Evolutionary conservation across 1,284 basidiomycete genomes (phyloP).

Genomic region (Cryptococcus sp.): DNA sequence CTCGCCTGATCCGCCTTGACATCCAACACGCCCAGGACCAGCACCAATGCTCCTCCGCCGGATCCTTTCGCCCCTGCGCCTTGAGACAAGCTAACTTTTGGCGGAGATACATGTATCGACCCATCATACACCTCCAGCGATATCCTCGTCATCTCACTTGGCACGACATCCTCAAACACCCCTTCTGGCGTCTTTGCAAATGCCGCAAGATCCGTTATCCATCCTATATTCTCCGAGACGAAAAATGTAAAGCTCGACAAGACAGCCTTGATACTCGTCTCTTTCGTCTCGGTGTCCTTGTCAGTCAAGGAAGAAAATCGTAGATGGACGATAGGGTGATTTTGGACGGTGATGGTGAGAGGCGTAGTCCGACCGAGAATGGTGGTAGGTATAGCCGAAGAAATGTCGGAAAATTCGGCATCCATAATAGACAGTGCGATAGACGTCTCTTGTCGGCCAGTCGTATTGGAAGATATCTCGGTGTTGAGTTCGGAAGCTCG

Average conservation of each 20-base stretch:
- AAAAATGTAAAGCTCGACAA: constrained; percentile 63
- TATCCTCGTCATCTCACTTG: constrained; percentile 76
- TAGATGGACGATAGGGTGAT: constrained; percentile 54
- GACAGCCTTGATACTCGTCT: constrained; percentile 64
- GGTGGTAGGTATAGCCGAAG: constrained; percentile 10
- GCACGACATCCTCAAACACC: constrained; percentile 89
- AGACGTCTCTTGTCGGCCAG: constrained; percentile 61
- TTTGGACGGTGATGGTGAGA: constrained; percentile 27
- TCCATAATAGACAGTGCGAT: constrained; percentile 61
- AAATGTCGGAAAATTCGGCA: constrained; percentile 48
- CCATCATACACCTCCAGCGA: constrained; percentile 62
- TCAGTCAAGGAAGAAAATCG: constrained; percentile 63
- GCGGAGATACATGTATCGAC: constrained; percentile 60
- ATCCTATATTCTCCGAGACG: constrained; percentile 59
- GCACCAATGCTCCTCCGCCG: constrained; percentile 61
- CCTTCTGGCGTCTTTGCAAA: constrained; percentile 84
- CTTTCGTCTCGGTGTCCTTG: constrained; percentile 65
- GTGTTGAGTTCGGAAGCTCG: constrained; percentile 60
- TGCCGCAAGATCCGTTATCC: constrained; percentile 58
- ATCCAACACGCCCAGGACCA: constrained; percentile 61
- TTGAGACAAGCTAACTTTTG: constrained; percentile 50
- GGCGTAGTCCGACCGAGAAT: constrained; percentile 34
- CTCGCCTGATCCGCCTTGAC: constrained; percentile 68
- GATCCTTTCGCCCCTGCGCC: no score
- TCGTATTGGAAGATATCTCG: constrained; percentile 56